Evolutionary conservation across 129 eudicot genomes (phyloP).

Genomic region (Sambucus nigra): DNA sequence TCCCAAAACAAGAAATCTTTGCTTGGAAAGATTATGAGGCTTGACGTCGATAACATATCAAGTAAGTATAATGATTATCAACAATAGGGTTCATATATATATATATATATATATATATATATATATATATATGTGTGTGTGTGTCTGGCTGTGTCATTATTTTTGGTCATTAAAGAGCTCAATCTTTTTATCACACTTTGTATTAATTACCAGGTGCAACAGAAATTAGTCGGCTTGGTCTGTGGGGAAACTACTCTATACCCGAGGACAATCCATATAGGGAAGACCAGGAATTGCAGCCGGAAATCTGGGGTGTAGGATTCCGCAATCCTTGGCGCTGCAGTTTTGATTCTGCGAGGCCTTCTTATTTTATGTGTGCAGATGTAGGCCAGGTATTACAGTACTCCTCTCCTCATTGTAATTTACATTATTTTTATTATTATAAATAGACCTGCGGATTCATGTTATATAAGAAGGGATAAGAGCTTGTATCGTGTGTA

Average conservation of each 20-base stretch:
- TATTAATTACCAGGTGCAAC: conserved; percentile 41
- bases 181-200: not conserved
- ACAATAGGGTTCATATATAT: too few species aligned
- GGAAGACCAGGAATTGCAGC: conserved; percentile 43
- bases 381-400: conserved; percentile 73
- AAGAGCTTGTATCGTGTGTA: not conserved
- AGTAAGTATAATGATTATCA: conserved; percentile 48
- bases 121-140: too few species aligned
- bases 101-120: too few species aligned
- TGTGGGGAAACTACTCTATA: conserved; percentile 92
- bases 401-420: too few species aligned
- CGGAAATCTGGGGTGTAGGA: conserved; percentile 89
- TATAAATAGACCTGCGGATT: too few species aligned
- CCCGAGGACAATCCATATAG: conserved; percentile 71
- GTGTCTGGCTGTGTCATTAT: too few species aligned
- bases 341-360: conserved; percentile 77
- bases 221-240: conserved; percentile 35
- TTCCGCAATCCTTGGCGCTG: conserved; percentile 87
- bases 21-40: conserved; percentile 88
- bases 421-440: too few species aligned
- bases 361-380: conserved; percentile 78
- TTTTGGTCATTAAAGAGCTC: not conserved
- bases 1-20: conserved; percentile 82
- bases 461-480: too few species aligned
- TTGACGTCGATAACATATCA: conserved; percentile 62